A percentile compares a stretch with the other conserved stretches of the same genome.
These are phyloP conservation scores for Oryza coarctata DNA, from an alignment of 176 grass and related monocot genomes.

Conservation along the genomic window DNA sequence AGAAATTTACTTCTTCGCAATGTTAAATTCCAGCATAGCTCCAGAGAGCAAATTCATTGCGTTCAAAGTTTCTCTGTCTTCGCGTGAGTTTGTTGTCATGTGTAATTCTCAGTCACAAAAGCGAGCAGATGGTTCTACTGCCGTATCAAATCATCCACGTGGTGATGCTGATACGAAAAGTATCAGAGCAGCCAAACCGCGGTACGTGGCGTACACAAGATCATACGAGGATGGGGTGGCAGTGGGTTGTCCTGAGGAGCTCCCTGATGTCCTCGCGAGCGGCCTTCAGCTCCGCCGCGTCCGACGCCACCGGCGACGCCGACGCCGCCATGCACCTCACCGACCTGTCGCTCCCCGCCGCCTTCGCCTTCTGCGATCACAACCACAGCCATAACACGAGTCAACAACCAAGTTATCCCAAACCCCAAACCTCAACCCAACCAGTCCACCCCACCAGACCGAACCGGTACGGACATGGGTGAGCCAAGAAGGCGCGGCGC, in stretches of 20 bases:
- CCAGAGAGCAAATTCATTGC: not conserved
- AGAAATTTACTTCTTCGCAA: not conserved
- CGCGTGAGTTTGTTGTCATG: not conserved
- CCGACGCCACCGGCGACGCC: constrained; percentile 41
- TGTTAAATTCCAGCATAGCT: not conserved
- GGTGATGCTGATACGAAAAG: not conserved
- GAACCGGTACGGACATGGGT: constrained; percentile 46
- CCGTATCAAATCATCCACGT: not conserved
- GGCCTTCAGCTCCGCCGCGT: constrained; percentile 65
- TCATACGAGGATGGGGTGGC: constrained; percentile 89
- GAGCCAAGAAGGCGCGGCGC: constrained; percentile 22
- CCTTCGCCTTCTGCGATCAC: constrained; percentile 23
- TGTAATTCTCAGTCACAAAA: not conserved
- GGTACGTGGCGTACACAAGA: not conserved
- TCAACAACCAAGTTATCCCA: constrained; percentile 1
- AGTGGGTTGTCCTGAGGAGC: constrained; percentile 62
- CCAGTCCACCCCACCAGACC: not conserved
- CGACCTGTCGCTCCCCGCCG: constrained; percentile 28
- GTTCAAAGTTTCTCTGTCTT: not conserved
- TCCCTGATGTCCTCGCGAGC: constrained; percentile 85
- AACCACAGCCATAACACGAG: not conserved
- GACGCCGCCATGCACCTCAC: constrained; percentile 47
- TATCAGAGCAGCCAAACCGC: not conserved
- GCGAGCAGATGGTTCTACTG: not conserved
- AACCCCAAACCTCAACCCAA: not conserved